phyloP scores from a whole-genome alignment of 2,329 filamentous ascomycete genomes.

The Microsporum canis region DNA sequence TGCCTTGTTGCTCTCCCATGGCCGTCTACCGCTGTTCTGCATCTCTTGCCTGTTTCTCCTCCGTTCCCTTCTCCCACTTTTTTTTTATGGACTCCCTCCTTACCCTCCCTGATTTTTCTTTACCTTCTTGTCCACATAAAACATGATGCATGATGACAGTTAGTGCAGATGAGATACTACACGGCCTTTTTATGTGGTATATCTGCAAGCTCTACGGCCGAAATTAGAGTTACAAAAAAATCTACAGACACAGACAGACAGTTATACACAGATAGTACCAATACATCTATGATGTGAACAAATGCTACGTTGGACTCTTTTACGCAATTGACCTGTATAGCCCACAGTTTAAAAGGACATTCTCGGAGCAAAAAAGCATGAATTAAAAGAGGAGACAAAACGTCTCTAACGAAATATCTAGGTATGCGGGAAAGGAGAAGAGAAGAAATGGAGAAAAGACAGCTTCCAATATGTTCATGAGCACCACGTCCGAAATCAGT shows the following conservation, averaged over 20 bases:
- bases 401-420: background rate
- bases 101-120: background rate
- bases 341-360: too few species aligned
- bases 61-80: background rate
- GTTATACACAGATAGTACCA: slow-evolving; percentile 1
- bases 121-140: background rate
- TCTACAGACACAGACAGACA: background rate
- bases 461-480: background rate
- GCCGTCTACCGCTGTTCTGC: background rate
- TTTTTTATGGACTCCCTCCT: background rate
- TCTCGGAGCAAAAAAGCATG: background rate
- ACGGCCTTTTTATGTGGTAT: background rate
- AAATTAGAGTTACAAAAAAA: background rate
- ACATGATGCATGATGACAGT: background rate
- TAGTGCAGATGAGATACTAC: background rate
- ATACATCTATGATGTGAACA: background rate
- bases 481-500: slow-evolving; percentile 29
- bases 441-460: background rate
- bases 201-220: background rate
- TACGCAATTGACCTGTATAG: background rate
- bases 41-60: background rate
- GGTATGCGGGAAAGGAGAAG: background rate
- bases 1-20: too few species aligned
- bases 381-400: background rate
- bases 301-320: background rate